Evolutionary conservation across 2,329 filamentous ascomycete species (phyloP), one percentile per base, ranked within the genome.

Genomic region (Fusarium sp.): DNA sequence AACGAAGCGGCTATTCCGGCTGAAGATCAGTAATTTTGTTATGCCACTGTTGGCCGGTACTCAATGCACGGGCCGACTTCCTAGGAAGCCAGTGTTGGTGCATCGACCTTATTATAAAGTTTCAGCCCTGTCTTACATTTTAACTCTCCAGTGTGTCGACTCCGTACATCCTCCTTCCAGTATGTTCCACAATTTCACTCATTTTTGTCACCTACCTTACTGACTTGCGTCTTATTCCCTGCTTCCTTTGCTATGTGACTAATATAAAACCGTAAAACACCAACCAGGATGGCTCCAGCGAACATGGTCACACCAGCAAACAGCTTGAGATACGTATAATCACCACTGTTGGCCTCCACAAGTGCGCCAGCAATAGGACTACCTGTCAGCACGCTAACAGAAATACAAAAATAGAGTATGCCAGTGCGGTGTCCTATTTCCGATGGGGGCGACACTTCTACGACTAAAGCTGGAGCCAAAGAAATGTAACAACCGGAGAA

Each of bases 1-100:
- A 44, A 3, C 15, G 10, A 3, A 34, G 30, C 58, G 58, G 58
- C 16, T 62, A 64, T 47, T 40, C 45, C 61, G 44, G 61, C 49
- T 47, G 23, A 62, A 61, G 38, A 20, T 13, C 4, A 23, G n/a
- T 10, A 33, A 18, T 7, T 18, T 18, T 11, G 4, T 30, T 26
- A 16, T 41, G 12, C 38, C 38, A 41, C 23, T 15, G 13, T 20
- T 20, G 23, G 8, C 38, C 38, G 38, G 12, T 20, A 47, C 23
- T 23, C 23, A 23, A 23, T 23, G 4, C 23, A 23, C 23, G 23
- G 23, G 4, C 6, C 23, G 23, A 23, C 23, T 23, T 23, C 23
- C 23, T 23, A 23, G 23, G 23, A 23, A 23, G 6, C 23, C 23
- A 23, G 23, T 23, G 23, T 23, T 23, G 23, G 23, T 23, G 23